These are phyloP conservation scores for Aspergillus sp. DNA, from an alignment of 2,329 filamentous ascomycete genomes.

Conservation along the genomic window DNA sequence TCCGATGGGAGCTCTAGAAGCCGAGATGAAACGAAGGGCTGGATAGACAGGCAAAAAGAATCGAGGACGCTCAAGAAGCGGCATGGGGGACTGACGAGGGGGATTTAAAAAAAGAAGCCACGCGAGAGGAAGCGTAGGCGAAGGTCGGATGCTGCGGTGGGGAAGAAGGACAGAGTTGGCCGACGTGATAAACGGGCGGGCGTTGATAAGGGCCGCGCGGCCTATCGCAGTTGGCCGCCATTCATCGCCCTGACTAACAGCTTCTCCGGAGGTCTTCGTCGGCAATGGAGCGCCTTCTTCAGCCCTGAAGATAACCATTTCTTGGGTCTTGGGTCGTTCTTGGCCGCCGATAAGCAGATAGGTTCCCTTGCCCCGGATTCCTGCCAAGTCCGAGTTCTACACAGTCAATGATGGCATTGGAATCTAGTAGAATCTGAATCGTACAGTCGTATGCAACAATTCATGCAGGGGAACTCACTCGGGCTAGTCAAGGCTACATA, in stretches of 20 bases:
- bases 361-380: background rate
- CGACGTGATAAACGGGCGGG: conserved; percentile 5
- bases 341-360: background rate
- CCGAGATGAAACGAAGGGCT: too few relatives aligned
- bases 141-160: conserved; percentile 21
- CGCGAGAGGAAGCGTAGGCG: conserved; percentile 1
- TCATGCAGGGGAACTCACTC: too few relatives aligned
- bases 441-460: too few relatives aligned
- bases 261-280: background rate
- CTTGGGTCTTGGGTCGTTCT: background rate
- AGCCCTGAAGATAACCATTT: too few relatives aligned
- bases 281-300: too few relatives aligned
- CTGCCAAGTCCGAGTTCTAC: too few relatives aligned
- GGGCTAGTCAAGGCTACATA: too few relatives aligned
- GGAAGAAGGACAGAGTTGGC: background rate
- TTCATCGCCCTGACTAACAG: conserved; percentile 10
- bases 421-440: too few relatives aligned
- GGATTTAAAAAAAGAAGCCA: conserved; percentile 2
- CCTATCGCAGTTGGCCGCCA: conserved; percentile 14
- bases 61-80: background rate
- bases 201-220: conserved; percentile 17
- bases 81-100: background rate
- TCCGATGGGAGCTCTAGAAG: too few relatives aligned
- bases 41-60: too few relatives aligned
- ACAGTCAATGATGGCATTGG: too few relatives aligned